phyloP scores from a whole-genome alignment of 2,329 filamentous ascomycete species.

The Hymenoscyphus linearis region DNA sequence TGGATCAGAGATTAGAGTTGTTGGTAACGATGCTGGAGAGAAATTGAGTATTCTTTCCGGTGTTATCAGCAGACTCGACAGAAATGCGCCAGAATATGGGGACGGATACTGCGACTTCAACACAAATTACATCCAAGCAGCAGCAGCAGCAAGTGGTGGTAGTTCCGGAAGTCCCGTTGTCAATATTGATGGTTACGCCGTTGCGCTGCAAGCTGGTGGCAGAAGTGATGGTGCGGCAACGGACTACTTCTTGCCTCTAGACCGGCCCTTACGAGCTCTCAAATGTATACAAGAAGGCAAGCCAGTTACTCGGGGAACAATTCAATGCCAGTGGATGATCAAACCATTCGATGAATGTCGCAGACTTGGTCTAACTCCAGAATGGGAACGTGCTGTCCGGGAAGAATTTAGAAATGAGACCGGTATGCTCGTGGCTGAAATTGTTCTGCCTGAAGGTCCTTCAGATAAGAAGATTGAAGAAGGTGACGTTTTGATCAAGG shows the following conservation, averaged over 20 bases:
- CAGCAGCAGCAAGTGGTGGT: conserved; percentile 91
- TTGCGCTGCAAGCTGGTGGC: conserved; percentile 90
- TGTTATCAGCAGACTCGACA: conserved; percentile 90
- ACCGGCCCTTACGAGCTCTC: conserved; percentile 81
- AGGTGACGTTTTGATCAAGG: conserved; percentile 87
- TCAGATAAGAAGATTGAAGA: conserved; percentile 85
- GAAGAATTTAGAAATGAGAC: conserved; percentile 86
- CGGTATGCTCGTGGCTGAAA: conserved; percentile 95
- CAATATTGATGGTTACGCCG: conserved; percentile 85
- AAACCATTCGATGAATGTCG: conserved; percentile 98
- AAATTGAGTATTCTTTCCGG: conserved; percentile 97
- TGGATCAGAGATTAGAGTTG: conserved; percentile 90
- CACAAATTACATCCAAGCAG: conserved; percentile 93
- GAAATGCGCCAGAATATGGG: conserved; percentile 95
- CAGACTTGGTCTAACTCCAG: conserved; percentile 73
- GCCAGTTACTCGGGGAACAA: conserved; percentile 83
- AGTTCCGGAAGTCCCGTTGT: conserved; percentile 98
- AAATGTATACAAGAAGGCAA: conserved; percentile 75
- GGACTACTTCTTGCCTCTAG: conserved; percentile 93
- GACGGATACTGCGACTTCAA: conserved; percentile 99
- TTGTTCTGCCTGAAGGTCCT: conserved; percentile 85
- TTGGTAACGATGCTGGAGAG: conserved; percentile 97
- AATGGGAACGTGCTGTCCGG: conserved; percentile 82
- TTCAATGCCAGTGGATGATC: conserved; percentile 94
- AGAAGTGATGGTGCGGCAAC: conserved; percentile 92